A percentile compares a stretch with the other conserved stretches of the same genome.
Evolutionary conservation across 1,284 basidiomycete genomes (phyloP).

Genomic region (Inonotus obliquus): DNA sequence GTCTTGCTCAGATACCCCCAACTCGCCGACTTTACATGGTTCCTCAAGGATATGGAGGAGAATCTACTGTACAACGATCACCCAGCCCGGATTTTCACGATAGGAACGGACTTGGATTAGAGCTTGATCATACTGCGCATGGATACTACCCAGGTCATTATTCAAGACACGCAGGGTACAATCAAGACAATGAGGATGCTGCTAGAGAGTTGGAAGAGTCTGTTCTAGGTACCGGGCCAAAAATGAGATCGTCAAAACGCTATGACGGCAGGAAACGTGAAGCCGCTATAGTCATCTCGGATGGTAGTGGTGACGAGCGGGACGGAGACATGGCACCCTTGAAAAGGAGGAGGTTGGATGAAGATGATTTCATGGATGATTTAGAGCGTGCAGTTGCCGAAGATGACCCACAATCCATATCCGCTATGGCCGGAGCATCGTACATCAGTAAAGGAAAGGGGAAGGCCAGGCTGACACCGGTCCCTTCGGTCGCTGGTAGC

Average conservation of each 20-base stretch:
- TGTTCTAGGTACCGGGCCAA: conserved; percentile 27
- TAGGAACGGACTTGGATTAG: conserved; percentile 24
- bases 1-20: conserved; percentile 59
- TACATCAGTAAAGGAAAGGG: conserved; percentile 37
- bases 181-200: conserved; percentile 35
- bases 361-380: conserved; percentile 36
- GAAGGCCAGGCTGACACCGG: conserved; percentile 29
- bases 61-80: conserved; percentile 28
- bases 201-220: conserved; percentile 41
- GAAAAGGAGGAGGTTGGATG: conserved; percentile 47
- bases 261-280: conserved; percentile 41
- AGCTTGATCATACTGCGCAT: conserved; percentile 22
- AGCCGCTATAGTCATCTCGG: conserved; percentile 43
- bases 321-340: conserved; percentile 29
- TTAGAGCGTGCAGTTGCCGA: conserved; percentile 34
- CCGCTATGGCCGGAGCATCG: conserved; percentile 21
- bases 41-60: conserved; percentile 31
- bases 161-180: conserved; percentile 21
- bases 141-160: conserved; percentile 23
- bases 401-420: conserved; percentile 26
- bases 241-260: conserved; percentile 4
- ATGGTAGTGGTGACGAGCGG: conserved; percentile 37
- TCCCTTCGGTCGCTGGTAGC: conserved; percentile 9
- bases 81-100: conserved; percentile 29
- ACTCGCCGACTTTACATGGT: conserved; percentile 32